Evolutionary conservation across 768 basidiomycete genomes (phyloP).

Genomic region (Lanmaoa rubissima): DNA sequence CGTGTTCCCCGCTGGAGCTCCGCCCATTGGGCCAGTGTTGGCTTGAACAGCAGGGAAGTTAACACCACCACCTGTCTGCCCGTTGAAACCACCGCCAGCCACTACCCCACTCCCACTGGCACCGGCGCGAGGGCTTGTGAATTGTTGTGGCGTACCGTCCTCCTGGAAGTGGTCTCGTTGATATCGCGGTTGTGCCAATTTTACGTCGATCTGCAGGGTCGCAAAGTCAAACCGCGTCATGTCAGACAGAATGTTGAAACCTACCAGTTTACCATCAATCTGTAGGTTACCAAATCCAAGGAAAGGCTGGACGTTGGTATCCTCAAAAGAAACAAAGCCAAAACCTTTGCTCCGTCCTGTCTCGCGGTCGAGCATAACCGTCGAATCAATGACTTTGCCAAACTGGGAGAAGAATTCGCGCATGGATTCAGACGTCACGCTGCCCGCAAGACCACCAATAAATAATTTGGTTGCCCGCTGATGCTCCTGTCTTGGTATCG

Average conservation of each 20-base stretch:
- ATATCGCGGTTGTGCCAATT: slow-evolving; percentile 89
- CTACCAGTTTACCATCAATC: slow-evolving; percentile 92
- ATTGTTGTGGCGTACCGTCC: slow-evolving; percentile 30
- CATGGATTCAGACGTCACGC: slow-evolving; percentile 93
- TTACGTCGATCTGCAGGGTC: slow-evolving; percentile 83
- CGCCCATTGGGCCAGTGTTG: slow-evolving; percentile 25
- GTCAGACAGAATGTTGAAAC: slow-evolving; percentile 27
- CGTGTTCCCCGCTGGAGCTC: slow-evolving; percentile 44
- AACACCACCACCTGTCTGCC: slow-evolving; percentile 31
- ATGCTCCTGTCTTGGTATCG: slow-evolving; percentile 95
- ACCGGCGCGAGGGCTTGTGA: slow-evolving; percentile 3
- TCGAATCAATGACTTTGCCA: slow-evolving; percentile 95
- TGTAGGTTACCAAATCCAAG: slow-evolving; percentile 86
- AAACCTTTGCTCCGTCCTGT: slow-evolving; percentile 95
- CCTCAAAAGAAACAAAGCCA: slow-evolving; percentile 95
- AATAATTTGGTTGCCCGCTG: slow-evolving; percentile 92
- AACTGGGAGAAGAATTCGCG: slow-evolving; percentile 91
- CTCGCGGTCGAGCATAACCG: slow-evolving; percentile 97
- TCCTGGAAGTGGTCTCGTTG: slow-evolving; percentile 68
- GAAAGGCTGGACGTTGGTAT: slow-evolving; percentile 85
- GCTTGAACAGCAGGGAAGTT: slow-evolving; percentile 35
- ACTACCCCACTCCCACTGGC: slow-evolving; percentile 11
- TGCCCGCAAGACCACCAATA: slow-evolving; percentile 89
- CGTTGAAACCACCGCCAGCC: slow-evolving; percentile 28
- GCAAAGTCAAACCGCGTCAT: neutral